A percentile compares a stretch with the other conserved stretches of the same genome.
Conservation (phyloP, 345 rosid species). For the Theobroma cacao region DNA sequence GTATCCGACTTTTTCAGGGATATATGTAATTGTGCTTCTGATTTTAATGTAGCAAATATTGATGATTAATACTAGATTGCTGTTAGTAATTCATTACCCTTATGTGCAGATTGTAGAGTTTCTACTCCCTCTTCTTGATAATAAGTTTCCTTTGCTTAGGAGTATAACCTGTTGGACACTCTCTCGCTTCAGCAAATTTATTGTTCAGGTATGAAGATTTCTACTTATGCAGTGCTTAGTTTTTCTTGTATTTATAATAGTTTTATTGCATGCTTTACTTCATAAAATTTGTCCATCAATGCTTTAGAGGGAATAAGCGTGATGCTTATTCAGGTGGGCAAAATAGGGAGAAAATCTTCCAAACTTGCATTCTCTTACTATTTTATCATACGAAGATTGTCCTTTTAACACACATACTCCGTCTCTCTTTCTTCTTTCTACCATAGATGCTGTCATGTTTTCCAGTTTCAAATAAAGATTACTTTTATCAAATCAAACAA, state of each 20-base stretch:
- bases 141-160: constrained; percentile 85
- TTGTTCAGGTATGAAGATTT: constrained; percentile 65
- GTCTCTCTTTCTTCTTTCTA: background rate
- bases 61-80: background rate
- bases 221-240: background rate
- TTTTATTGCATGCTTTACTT: background rate
- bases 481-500: background rate
- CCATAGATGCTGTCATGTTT: background rate
- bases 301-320: background rate
- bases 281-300: background rate
- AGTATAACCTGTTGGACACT: constrained; percentile 98
- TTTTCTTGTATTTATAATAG: background rate
- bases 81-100: background rate
- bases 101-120: constrained; percentile 75
- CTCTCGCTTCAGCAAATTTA: constrained; percentile 94
- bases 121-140: constrained; percentile 88
- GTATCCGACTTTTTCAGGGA: background rate
- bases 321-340: background rate
- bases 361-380: background rate
- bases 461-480: background rate
- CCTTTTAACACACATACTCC: background rate
- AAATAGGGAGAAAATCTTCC: background rate
- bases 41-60: background rate
- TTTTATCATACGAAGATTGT: background rate
- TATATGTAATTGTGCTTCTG: background rate